Evolutionary conservation across 148 eudicot species (phyloP).

Genomic region (Polygonum aviculare): DNA sequence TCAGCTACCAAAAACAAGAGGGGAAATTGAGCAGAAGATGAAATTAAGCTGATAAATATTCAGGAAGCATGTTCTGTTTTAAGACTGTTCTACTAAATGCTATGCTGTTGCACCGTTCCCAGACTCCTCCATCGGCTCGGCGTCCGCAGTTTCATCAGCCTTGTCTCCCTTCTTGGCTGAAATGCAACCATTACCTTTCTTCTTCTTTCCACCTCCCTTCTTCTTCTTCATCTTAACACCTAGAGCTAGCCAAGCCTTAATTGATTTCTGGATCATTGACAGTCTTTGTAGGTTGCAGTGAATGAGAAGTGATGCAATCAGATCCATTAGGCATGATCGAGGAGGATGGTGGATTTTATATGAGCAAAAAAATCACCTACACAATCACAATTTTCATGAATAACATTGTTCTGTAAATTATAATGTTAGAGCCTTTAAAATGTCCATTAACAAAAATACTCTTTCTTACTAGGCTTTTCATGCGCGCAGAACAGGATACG

Average conservation of each 20-base stretch:
- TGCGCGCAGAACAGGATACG: slow-evolving; percentile 93
- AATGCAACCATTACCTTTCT: slow-evolving; percentile 53
- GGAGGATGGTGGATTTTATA: slow-evolving; percentile 80
- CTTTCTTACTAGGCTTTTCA: slow-evolving; percentile 71
- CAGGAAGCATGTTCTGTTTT: slow-evolving; percentile 6
- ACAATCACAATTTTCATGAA: background rate
- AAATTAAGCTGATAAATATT: background rate
- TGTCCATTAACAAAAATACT: background rate
- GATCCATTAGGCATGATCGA: slow-evolving; percentile 99
- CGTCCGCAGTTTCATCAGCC: background rate
- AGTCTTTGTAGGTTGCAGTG: slow-evolving; percentile 65
- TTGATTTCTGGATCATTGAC: slow-evolving; percentile 71
- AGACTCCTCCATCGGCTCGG: background rate
- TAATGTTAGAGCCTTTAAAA: background rate
- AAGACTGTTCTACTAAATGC: background rate
- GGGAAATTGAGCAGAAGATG: background rate
- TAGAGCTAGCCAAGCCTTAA: slow-evolving; percentile 82
- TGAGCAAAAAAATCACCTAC: slow-evolving; percentile 88
- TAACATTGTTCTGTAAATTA: background rate
- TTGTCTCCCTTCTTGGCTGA: slow-evolving; percentile 4
- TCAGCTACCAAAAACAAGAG: slow-evolving; percentile 6
- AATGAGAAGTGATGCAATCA: slow-evolving; percentile 74
- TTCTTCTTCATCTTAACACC: slow-evolving; percentile 76
- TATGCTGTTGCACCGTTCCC: background rate
- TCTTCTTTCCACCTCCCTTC: slow-evolving; percentile 98